Conservation (phyloP, 2,329 filamentous ascomycete genomes). For the Sarocladium oryzae region DNA sequence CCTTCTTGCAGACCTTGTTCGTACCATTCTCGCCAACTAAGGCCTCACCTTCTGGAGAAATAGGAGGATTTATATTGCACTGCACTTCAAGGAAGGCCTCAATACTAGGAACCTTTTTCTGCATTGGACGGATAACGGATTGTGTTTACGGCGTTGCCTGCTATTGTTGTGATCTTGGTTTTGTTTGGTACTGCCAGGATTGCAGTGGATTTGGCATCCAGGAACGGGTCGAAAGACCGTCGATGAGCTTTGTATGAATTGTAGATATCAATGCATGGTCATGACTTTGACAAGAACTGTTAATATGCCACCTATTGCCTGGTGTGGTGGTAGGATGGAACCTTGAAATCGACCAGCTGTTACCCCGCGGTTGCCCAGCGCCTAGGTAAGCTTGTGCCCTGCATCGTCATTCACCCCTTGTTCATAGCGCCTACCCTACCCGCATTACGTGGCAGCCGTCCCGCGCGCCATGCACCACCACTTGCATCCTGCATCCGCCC, state of each 20-base stretch:
- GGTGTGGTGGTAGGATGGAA: too few relatives aligned
- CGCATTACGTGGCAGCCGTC: background rate
- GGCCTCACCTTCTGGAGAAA: slow-evolving; percentile 11
- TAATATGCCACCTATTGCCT: background rate
- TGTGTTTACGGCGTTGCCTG: slow-evolving; percentile 5
- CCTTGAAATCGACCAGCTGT: background rate
- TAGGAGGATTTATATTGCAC: background rate
- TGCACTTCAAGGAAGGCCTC: background rate
- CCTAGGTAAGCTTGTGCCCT: background rate
- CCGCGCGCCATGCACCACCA: slow-evolving; percentile 3
- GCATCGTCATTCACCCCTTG: background rate
- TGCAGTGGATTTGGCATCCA: background rate
- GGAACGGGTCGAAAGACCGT: background rate
- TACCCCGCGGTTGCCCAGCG: slow-evolving; percentile 8
- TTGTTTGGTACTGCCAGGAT: slow-evolving; percentile 3
- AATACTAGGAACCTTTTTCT: background rate
- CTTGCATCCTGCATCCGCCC: slow-evolving; percentile 1
- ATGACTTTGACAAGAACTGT: background rate
- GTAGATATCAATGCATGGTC: slow-evolving; percentile 6
- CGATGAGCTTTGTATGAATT: slow-evolving; percentile 2
- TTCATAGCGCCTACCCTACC: background rate
- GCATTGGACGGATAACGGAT: slow-evolving; percentile 9
- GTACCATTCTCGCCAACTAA: slow-evolving; percentile 80
- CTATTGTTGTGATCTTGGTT: slow-evolving; percentile 5
- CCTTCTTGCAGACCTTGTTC: slow-evolving; percentile 63